Evolutionary conservation across 2,329 filamentous ascomycete genomes (phyloP), one percentile per base, ranked within the genome.

Genomic region (Phyllosticta citribraziliensis): DNA sequence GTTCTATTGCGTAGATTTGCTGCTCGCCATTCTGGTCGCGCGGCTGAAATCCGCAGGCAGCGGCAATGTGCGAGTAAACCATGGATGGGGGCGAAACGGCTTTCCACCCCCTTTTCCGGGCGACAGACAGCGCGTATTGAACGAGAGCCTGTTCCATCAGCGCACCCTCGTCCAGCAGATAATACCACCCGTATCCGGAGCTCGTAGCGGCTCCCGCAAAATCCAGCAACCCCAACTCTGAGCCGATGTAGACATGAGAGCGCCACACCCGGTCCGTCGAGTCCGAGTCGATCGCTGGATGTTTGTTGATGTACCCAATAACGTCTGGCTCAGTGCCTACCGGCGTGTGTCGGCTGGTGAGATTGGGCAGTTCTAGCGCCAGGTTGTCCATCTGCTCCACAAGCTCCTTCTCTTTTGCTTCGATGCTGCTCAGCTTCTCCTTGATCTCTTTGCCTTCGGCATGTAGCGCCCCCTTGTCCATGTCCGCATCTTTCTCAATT

Each of bases 161-260:
- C 0, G 92, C 92, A 9, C 86, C 94, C 70, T 96, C 92, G 70
- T 93, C 90, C n/a, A 90, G 80, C 11, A 99, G 84, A 75, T 91
- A 97, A 77, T 99, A 99, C 90, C 91, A 99, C 1, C 94, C 94
- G 93, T 93, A 99, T 47, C 94, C 94, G 3, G 88, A 89, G 1
- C 90, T 87, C n/a, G 83, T 85, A 1, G 87, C 87, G 5, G 91
- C 91, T 63, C 83, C 86, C 5, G 88, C 80, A 70, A 99, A 97
- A 76, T 99, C 93, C 57, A 99, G 80, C n/a, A 99, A 81, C 35
- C 87, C 86, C n/a, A 99, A 83, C 69, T 91, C 84, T 4, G 85
- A 80, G 33, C 94, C 94, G 67, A 99, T 93, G 66, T 93, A 83
- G 8, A 94, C 88, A 73, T 97, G 92, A 0, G 89, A 93, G 52